These are phyloP conservation scores for Colletotrichum tamarilloi DNA, from an alignment of 2,329 filamentous ascomycete species.

Conservation along the genomic window DNA sequence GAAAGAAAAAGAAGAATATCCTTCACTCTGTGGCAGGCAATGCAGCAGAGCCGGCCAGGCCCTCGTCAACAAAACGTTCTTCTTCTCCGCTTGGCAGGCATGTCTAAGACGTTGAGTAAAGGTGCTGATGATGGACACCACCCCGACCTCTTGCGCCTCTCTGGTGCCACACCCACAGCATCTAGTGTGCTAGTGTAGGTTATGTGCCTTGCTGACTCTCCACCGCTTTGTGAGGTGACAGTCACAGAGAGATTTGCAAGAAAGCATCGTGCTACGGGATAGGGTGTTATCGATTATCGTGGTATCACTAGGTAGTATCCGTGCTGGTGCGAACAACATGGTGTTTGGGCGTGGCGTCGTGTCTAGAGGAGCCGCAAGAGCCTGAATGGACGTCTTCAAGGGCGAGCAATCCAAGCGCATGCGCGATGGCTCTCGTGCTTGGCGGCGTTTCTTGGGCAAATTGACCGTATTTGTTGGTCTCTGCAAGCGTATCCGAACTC, in stretches of 20 bases:
- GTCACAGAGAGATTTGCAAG: not conserved
- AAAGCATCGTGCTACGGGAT: slow-evolving; percentile 5
- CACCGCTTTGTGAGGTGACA: slow-evolving; percentile 10
- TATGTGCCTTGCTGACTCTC: not conserved
- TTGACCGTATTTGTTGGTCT: no score
- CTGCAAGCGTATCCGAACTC: no score
- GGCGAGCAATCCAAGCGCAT: not conserved
- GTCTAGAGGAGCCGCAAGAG: not conserved
- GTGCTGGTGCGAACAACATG: not conserved
- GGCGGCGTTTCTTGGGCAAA: not conserved
- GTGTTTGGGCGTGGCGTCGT: not conserved
- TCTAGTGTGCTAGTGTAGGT: not conserved
- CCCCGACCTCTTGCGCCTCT: slow-evolving; percentile 17
- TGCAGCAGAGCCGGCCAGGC: not conserved
- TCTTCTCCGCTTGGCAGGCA: slow-evolving; percentile 20
- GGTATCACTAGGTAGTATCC: not conserved
- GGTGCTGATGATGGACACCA: slow-evolving; percentile 9
- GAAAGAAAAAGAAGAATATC: not conserved
- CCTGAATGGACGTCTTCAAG: not conserved
- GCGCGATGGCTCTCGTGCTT: not conserved
- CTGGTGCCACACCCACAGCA: slow-evolving; percentile 3
- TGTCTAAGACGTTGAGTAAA: slow-evolving; percentile 25
- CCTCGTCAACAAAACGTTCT: not conserved
- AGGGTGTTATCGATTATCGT: not conserved
- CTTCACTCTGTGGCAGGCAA: not conserved